Percentiles rank a stretch among this genome's conserved stretches.
Conservation (phyloP, 192 early-diverging fungal genomes). For the Diversispora epigaea region DNA sequence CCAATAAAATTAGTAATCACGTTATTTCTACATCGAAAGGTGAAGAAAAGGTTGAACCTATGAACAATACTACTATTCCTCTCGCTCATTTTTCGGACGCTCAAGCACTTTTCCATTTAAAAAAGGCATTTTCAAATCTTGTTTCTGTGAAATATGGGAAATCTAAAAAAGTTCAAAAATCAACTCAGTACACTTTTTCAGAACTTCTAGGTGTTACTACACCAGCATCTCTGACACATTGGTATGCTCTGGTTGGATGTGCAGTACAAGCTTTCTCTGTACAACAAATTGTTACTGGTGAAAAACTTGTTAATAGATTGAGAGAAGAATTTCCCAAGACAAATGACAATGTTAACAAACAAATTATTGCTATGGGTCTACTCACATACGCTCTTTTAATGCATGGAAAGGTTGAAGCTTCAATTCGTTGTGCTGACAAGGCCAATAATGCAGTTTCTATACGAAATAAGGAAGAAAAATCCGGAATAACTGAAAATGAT, state of each 20-base stretch:
- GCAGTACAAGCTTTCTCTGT: constrained; percentile 1
- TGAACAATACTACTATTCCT: constrained; percentile 15
- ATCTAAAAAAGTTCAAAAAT: constrained; percentile 11
- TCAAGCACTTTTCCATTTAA: constrained; percentile 13
- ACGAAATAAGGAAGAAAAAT: constrained; percentile 12
- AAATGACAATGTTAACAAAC: constrained; percentile 5
- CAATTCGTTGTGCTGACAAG: constrained; percentile 21
- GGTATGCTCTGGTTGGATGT: constrained; percentile 32
- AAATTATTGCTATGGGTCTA: constrained; percentile 29
- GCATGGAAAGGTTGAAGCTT: constrained; percentile 29
- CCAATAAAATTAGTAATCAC: background rate
- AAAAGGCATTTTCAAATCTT: constrained; percentile 26
- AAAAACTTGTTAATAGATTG: constrained; percentile 14
- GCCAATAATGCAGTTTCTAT: background rate
- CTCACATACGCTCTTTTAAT: constrained; percentile 24
- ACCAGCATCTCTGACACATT: constrained; percentile 22
- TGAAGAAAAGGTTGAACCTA: background rate
- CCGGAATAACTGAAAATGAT: background rate
- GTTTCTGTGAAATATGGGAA: constrained; percentile 11
- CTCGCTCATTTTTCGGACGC: constrained; percentile 10
- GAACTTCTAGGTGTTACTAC: constrained; percentile 9
- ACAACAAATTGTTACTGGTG: background rate
- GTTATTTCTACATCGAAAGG: background rate
- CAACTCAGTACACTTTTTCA: constrained; percentile 4
- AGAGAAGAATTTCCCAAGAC: constrained; percentile 1